A percentile compares a stretch with the other conserved stretches of the same genome.
Evolutionary conservation across 176 grass and related monocot genomes (phyloP).

Genomic region (Alopecurus myosuroides): DNA sequence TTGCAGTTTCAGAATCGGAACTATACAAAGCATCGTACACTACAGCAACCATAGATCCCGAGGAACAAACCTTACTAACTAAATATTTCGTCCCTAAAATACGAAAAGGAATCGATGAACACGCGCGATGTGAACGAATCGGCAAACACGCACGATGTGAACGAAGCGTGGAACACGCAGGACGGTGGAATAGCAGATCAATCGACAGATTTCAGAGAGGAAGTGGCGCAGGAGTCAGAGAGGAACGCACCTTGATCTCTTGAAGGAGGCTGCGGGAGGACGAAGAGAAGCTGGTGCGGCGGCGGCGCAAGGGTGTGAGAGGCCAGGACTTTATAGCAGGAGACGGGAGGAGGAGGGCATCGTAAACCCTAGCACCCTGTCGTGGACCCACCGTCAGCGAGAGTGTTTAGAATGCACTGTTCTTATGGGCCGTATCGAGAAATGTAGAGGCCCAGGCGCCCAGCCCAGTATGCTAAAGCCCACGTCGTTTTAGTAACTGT

Average conservation of each 20-base stretch:
- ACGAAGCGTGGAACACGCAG: neutral
- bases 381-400: slow-evolving; percentile 1
- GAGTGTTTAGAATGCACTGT: neutral
- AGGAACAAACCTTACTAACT: neutral
- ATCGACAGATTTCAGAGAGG: neutral
- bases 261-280: neutral
- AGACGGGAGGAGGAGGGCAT: neutral
- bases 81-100: neutral
- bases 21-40: neutral
- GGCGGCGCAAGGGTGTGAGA: slow-evolving; percentile 11
- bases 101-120: neutral
- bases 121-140: neutral
- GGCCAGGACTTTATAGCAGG: neutral
- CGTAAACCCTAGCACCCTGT: slow-evolving; percentile 29
- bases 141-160: neutral
- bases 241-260: slow-evolving; percentile 29
- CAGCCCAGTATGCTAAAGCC: neutral
- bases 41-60: neutral
- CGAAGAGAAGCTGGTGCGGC: slow-evolving; percentile 11
- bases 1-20: neutral
- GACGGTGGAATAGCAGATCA: neutral
- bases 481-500: neutral
- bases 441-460: neutral
- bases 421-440: neutral
- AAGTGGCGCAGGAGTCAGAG: neutral